Evolutionary conservation across 2,329 filamentous ascomycete species (phyloP).

Genomic region (Pleurostoma richardsiae): DNA sequence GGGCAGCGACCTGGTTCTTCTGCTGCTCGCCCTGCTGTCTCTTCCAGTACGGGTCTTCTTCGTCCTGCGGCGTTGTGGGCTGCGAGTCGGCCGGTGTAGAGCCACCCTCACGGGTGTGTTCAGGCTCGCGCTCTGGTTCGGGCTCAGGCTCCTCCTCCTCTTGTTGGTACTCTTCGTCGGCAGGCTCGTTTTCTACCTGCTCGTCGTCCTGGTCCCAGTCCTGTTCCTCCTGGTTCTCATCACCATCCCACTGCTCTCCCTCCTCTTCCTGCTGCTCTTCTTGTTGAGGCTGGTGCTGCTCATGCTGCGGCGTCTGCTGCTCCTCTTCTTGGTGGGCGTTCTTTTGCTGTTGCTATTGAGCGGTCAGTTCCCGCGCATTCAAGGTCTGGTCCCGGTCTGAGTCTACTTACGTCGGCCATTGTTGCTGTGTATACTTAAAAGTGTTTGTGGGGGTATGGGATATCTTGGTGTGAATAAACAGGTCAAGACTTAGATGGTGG

Average conservation of each 20-base stretch:
- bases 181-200: slow-evolving; percentile 12
- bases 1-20: slow-evolving; percentile 13
- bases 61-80: slow-evolving; percentile 23
- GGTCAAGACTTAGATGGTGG: not conserved
- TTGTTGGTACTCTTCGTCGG: slow-evolving; percentile 11
- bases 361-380: not conserved
- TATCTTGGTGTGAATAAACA: not conserved
- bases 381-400: too few species aligned
- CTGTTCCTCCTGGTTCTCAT: slow-evolving; percentile 8
- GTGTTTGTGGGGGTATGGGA: not conserved
- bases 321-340: slow-evolving; percentile 5
- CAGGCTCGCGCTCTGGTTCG: slow-evolving; percentile 52
- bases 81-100: slow-evolving; percentile 18
- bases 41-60: slow-evolving; percentile 24
- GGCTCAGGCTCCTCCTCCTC: slow-evolving; percentile 24
- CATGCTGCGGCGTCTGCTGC: slow-evolving; percentile 5
- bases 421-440: not conserved
- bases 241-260: slow-evolving; percentile 5
- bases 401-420: too few species aligned
- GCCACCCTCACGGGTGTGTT: slow-evolving; percentile 56
- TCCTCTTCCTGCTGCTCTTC: slow-evolving; percentile 7
- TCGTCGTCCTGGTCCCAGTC: slow-evolving; percentile 11
- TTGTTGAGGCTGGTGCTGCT: slow-evolving; percentile 7
- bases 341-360: slow-evolving; percentile 4
- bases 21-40: slow-evolving; percentile 16